These are phyloP conservation scores for Candida andamanensis DNA, from an alignment of 805 yeast genomes.

Conservation along the genomic window DNA sequence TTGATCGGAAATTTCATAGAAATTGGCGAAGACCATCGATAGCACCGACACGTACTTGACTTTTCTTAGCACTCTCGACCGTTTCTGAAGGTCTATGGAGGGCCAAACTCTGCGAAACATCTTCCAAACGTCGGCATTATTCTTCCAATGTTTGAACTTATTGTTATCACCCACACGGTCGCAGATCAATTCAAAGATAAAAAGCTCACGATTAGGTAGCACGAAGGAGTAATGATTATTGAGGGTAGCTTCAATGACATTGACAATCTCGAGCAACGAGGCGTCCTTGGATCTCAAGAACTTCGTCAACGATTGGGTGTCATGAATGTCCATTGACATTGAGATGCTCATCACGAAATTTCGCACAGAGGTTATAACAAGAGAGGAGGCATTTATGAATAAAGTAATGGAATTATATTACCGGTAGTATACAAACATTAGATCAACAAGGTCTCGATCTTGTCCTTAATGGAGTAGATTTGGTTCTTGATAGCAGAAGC, in stretches of 20 bases:
- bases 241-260: slow-evolving; percentile 24
- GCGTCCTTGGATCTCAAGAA: slow-evolving; percentile 52
- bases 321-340: slow-evolving; percentile 11
- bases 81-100: slow-evolving; percentile 19
- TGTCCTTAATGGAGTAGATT: slow-evolving; percentile 96
- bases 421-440: slow-evolving; percentile 8
- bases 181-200: slow-evolving; percentile 53
- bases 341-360: slow-evolving; percentile 8
- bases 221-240: slow-evolving; percentile 29
- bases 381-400: neutral
- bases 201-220: slow-evolving; percentile 52
- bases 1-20: slow-evolving; percentile 3
- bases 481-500: slow-evolving; percentile 96
- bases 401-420: neutral
- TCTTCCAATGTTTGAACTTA: slow-evolving; percentile 39
- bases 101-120: slow-evolving; percentile 41
- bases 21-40: slow-evolving; percentile 5
- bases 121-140: slow-evolving; percentile 44
- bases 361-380: slow-evolving; percentile 3
- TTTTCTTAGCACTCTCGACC: slow-evolving; percentile 38
- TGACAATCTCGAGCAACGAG: slow-evolving; percentile 37
- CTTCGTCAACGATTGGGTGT: slow-evolving; percentile 50
- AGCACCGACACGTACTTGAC: slow-evolving; percentile 36
- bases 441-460: slow-evolving; percentile 95
- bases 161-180: slow-evolving; percentile 55